phyloP scores from a whole-genome alignment of 306 rosid species.

The Sesbania bispinosa region DNA sequence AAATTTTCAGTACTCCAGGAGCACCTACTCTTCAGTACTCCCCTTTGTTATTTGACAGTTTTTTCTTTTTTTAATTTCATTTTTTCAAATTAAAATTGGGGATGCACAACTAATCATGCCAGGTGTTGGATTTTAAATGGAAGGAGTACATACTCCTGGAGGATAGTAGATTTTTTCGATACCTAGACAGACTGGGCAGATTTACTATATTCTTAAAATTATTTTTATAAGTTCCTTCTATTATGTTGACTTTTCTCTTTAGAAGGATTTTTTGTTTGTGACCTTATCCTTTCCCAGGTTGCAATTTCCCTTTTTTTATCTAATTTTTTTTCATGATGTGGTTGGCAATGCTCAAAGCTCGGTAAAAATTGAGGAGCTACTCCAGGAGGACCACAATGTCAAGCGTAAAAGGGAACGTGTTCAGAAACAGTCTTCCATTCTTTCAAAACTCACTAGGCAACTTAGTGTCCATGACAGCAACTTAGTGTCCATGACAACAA shows the following conservation, averaged over 20 bases:
- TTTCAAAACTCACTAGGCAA: slow-evolving; percentile 49
- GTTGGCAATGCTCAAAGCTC: slow-evolving; percentile 48
- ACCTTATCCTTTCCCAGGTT: neutral
- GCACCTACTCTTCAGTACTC: too few species aligned
- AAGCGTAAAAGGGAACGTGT: slow-evolving; percentile 48
- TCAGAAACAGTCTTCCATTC: slow-evolving; percentile 57
- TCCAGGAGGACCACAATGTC: slow-evolving; percentile 46
- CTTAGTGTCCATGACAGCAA: too few species aligned
- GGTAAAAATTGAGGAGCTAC: slow-evolving; percentile 50
- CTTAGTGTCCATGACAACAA: slow-evolving; percentile 52
- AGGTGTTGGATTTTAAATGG: too few species aligned
- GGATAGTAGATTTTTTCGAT: too few species aligned
- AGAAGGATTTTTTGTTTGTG: slow-evolving; percentile 11
- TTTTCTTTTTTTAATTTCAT: too few species aligned
- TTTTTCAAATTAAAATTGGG: too few species aligned
- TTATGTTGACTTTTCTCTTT: neutral
- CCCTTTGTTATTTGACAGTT: too few species aligned
- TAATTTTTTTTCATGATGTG: slow-evolving; percentile 12
- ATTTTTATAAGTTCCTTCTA: neutral
- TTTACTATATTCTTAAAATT: neutral
- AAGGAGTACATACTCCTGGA: too few species aligned
- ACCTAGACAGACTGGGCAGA: neutral
- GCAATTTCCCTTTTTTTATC: neutral
- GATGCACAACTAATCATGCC: too few species aligned
- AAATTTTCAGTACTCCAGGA: too few species aligned